A percentile compares a stretch with the other conserved stretches of the same genome.
Conservation (phyloP, 2,329 filamentous ascomycete species). For the Cladosporium oxysporum region DNA sequence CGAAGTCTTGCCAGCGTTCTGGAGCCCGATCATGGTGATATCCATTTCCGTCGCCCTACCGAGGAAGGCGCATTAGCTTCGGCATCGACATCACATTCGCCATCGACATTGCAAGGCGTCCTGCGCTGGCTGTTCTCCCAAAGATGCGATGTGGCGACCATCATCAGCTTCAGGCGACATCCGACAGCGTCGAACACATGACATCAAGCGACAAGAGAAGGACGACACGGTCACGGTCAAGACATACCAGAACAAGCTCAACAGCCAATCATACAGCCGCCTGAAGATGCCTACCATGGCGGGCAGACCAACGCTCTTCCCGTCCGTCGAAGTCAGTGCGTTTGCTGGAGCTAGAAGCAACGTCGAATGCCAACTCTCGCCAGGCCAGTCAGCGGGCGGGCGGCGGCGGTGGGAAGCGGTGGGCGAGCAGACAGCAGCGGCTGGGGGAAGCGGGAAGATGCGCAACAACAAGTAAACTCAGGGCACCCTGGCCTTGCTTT, state of each 20-base stretch:
- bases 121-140: neutral
- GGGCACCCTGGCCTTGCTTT: slow-evolving; percentile 16
- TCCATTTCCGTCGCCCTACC: slow-evolving; percentile 97
- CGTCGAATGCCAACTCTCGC: slow-evolving; percentile 19
- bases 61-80: slow-evolving; percentile 24
- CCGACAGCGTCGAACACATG: neutral
- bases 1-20: slow-evolving; percentile 98
- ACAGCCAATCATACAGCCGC: slow-evolving; percentile 95
- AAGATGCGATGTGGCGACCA: neutral
- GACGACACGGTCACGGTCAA: slow-evolving; percentile 7
- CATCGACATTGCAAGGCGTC: neutral
- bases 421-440: slow-evolving; percentile 13
- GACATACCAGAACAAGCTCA: slow-evolving; percentile 93
- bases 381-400: slow-evolving; percentile 14
- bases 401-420: slow-evolving; percentile 11
- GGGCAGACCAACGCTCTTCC: slow-evolving; percentile 24
- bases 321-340: slow-evolving; percentile 17
- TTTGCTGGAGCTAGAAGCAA: slow-evolving; percentile 21
- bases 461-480: slow-evolving; percentile 14
- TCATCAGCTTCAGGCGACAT: neutral
- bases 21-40: slow-evolving; percentile 96
- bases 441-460: slow-evolving; percentile 10
- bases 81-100: slow-evolving; percentile 26
- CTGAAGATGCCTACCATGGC: slow-evolving; percentile 88
- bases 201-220: slow-evolving; percentile 18